Base-by-base conservation (phyloP, 805 yeast genomes). In the Zygosaccharomyces siamensis region DNA sequence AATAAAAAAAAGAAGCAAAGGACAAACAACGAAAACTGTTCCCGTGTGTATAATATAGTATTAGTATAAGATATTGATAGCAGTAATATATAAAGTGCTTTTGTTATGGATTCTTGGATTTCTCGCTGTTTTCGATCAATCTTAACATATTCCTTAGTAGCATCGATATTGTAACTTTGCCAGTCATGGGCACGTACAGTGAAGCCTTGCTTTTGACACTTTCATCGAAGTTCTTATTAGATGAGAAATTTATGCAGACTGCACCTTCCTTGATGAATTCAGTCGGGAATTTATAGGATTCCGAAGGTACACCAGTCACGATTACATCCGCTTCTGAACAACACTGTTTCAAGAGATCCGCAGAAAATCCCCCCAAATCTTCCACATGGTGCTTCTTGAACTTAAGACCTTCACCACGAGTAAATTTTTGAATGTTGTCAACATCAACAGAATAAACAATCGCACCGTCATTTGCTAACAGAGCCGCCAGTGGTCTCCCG, bases 401-500 rank as follows among this genome's bases (percentile, higher is more conserved):
- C 62, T 79, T 80, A 59, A 93, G 74, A 35, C 95, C 95, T 59
- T 88, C 95, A 31, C 99, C 99, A 61, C 99, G 79, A 18, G 97
- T 92, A 70, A 87, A 93, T 65, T 82, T 81, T 68, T 93, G 98
- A 54, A 89, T 81, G 58, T 89, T 86, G 60, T 85, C 82, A 44
- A 93, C 71, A 64, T 93, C 98, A 2, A 83, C 92, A 1, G 98
- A 90, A 66, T 86, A 93, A 2, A 93, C 98, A 1, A 84, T 84
- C 20, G 99, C 99, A 53, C 99, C 99, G 63, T 93, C 99, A 62
- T 93, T 93, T 16, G 99, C 98, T 54, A 93, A 73, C 32, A 93
- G 69, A 0, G 99, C 98, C 30, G 98, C 98, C 51, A 93, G 72
- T 0, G 99, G 99, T 58, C 99, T 80, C 10, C 99, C 99, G 20